Base-by-base conservation (phyloP, 2,329 filamentous ascomycete species). In the Fusarium annulatum region DNA sequence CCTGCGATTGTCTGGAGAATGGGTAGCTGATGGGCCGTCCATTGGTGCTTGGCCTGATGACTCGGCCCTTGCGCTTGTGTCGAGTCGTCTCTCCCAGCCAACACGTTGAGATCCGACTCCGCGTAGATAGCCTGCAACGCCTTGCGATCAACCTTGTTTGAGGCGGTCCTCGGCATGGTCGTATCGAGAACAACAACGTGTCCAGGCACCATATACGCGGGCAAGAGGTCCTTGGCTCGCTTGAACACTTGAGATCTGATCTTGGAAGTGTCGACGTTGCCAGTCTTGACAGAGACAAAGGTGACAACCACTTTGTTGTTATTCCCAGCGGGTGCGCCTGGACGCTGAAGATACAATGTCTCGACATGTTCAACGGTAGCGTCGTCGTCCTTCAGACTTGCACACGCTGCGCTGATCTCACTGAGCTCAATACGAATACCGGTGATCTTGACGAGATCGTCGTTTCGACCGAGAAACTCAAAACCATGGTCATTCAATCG, bases 81-180 rank as follows among this genome's bases (percentile, higher is more conserved):
- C 6, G 19, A 4, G 4, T 51, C 21, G 11, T 60, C 53, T n/a
- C 58, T 51, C 1, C 48, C 69, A 34, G 36, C 69, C n/a, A 72
- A n/a, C 0, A 45, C 21, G 19, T 52, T 69, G 9, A 69, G 48
- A 11, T 72, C 64, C 0, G 69, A 53, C 0, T 46, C 34, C 0
- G 51, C 41, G 15, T 72, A 72, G 2, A 72, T 72, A 6, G 41
- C 21, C 16, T 72, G 69, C 7, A 72, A 12, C 1, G 64, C 53
- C 19, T 72, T 72, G 3, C 69, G 69, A 9, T 72, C 69, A 8
- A 72, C 69, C 45, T 72, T 72, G 23, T 72, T 72, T 3, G 69
- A 72, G 1, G 69, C 69, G 3, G 69, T 72, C 1, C 69, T 28
- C 0, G 69, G 69, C 69, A 72, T 72, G 2, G 69, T 72, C 1